phyloP scores from a whole-genome alignment of 345 rosid species.

The Arabis alpina region DNA sequence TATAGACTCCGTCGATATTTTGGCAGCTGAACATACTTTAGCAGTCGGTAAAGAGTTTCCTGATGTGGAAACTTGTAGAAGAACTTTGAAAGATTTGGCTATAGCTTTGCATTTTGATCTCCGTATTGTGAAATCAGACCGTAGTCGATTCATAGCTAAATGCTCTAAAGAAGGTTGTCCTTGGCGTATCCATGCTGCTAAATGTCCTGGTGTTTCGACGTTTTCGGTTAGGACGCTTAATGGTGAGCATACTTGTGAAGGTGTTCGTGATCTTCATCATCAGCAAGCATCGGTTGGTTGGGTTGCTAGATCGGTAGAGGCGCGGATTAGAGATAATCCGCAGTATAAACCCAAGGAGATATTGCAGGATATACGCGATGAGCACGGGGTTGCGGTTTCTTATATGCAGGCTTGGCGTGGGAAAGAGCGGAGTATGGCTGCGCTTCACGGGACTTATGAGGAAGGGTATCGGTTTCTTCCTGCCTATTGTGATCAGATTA shows the following conservation, averaged over 20 bases:
- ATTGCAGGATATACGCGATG: slow-evolving; percentile 89
- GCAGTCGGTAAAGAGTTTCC: slow-evolving; percentile 91
- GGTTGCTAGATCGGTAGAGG: slow-evolving; percentile 99
- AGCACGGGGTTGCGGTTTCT: slow-evolving; percentile 98
- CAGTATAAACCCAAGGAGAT: slow-evolving; percentile 96
- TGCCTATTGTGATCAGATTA: slow-evolving; percentile 85
- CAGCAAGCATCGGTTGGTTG: slow-evolving; percentile 99
- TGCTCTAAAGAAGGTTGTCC: slow-evolving; percentile 99
- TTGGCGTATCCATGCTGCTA: slow-evolving; percentile 98
- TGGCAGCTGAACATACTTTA: slow-evolving; percentile 51
- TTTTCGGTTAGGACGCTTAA: slow-evolving; percentile 90
- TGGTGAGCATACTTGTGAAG: slow-evolving; percentile 94
- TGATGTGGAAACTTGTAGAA: slow-evolving; percentile 97
- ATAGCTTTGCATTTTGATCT: slow-evolving; percentile 96
- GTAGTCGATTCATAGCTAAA: slow-evolving; percentile 97
- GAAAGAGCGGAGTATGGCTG: slow-evolving; percentile 99
- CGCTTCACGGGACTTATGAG: slow-evolving; percentile 97
- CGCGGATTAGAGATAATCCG: slow-evolving; percentile 91
- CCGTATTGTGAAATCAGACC: slow-evolving; percentile 96
- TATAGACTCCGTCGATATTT: slow-evolving; percentile 48
- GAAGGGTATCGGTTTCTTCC: slow-evolving; percentile 96
- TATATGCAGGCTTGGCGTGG: slow-evolving; percentile 99
- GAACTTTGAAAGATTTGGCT: slow-evolving; percentile 91
- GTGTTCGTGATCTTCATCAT: slow-evolving; percentile 88
- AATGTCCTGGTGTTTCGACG: slow-evolving; percentile 90